Base-by-base conservation (phyloP, 352 stramenopile genomes). In the Pythium chondricola region DNA sequence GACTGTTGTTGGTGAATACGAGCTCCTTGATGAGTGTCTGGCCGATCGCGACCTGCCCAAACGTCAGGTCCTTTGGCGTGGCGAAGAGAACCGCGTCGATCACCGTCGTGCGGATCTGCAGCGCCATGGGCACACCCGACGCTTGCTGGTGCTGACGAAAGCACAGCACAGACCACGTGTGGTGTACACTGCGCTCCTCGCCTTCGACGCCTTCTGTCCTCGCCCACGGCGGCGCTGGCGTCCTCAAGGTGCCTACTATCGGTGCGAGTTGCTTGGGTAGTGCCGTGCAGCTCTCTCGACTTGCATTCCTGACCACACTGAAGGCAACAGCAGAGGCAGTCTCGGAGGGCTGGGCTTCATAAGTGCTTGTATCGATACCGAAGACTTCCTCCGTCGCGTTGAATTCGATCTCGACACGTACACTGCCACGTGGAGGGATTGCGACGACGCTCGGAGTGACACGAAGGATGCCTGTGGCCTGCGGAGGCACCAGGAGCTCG, bases 11-110 rank as follows among this genome's bases (percentile, higher is more conserved):
- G 3, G 69, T 71, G 7, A 96, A 46, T 17, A 48, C 60, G n/a
- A 96, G 43, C 17, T 86, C 67, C 5, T 73, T 61, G 0, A 77
- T 40, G 9, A 79, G 61, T 6, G 59, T 63, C 43, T 88, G 78
- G 2, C 85, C 86, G 13, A 97, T 88, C 18, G 88, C 84, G 6
- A 97, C 77, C 43, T 95, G 85, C 8, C 80, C 85, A 57, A 96
- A 97, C 27, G 81, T 62, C 13, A 97, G 49, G 1, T 49, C 51
- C 0, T 65, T 52, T 0, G 68, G 59, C 8, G 74, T 82, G 3
- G 69, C 35, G 0, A 63, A 56, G 8, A 96, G 45, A 33, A 69
- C 56, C 0, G 75, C 53, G 8, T 86, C 69, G 25, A 90, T 59
- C 0, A 69, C 68, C 3, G 83, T 85, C 3, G 83, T 91, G 5